These are phyloP conservation scores for Colletotrichum agaves DNA, from an alignment of 2,329 filamentous ascomycete genomes.

Conservation along the genomic window DNA sequence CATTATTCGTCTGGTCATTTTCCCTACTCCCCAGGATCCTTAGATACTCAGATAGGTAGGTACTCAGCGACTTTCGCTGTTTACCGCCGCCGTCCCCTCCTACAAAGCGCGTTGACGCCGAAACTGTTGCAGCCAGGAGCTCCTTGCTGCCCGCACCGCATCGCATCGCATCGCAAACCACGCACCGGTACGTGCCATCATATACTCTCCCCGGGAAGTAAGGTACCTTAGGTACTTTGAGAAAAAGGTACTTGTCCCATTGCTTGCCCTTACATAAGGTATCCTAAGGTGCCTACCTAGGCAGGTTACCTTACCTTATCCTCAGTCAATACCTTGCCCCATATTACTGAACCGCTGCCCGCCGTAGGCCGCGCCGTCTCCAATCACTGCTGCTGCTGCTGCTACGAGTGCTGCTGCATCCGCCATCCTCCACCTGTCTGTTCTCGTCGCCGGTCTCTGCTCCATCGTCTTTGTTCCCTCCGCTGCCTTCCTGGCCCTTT, in stretches of 20 bases:
- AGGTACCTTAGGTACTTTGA: neutral
- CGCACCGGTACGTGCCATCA: slow-evolving; percentile 30
- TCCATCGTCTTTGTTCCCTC: slow-evolving; percentile 15
- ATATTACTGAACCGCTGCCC: neutral
- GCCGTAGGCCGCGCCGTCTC: neutral
- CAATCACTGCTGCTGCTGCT: neutral
- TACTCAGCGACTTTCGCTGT: neutral
- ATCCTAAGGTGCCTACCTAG: neutral
- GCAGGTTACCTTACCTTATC: neutral
- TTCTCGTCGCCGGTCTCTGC: slow-evolving; percentile 8
- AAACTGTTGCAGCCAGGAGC: slow-evolving; percentile 43
- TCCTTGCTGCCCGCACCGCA: slow-evolving; percentile 39
- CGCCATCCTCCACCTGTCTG: slow-evolving; percentile 5
- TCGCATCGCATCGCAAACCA: slow-evolving; percentile 27
- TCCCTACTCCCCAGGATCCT: no score
- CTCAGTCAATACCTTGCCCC: neutral
- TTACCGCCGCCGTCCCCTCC: slow-evolving; percentile 12
- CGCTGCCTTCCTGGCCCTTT: neutral
- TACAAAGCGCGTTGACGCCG: slow-evolving; percentile 42
- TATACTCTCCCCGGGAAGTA: neutral
- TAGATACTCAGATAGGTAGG: no score
- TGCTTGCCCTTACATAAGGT: neutral
- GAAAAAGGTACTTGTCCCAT: neutral
- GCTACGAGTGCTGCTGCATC: neutral
- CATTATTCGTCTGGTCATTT: no score